Evolutionary conservation across 192 early-diverging fungal genomes (phyloP), one percentile per base, ranked within the genome.

Genomic region (Coemansia brasiliensis): DNA sequence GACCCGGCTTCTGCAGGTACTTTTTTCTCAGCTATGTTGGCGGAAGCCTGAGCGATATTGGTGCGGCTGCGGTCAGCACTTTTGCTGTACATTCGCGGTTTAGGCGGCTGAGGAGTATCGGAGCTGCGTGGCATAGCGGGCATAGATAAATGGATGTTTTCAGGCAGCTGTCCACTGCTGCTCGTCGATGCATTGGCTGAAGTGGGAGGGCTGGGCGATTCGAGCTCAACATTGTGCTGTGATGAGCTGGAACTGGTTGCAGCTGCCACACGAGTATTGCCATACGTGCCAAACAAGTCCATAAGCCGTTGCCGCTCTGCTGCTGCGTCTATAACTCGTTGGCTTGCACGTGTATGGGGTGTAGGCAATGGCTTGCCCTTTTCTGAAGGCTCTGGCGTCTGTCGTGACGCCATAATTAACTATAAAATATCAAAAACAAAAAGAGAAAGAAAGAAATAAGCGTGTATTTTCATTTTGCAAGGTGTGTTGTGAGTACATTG

Each of bases 191-290:
- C 45, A 48, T 72, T 56, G 16, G 68, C 74, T 8, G 74, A 78
- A 1, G 74, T 59, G 11, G 74, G 74, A 39, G 74, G 74, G 27
- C 67, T 78, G 49, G 74, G 74, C 48, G 74, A 72, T 8, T 60
- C 43, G 29, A 78, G 67, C 35, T 72, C 69, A 13, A 62, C 45
- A 37, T 58, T 63, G 41, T 58, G 66, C 52, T 64, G 61, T 24
- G 68, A 78, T 13, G 73, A 76, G 16, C 73, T 63, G 1, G 73
- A 70, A 46, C 73, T 76, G 42, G 59, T 65, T 13, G 37, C 52
- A 10, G 52, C 43, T n/a, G 41, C 41, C 41, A n/a, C n/a, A n/a
- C 16, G 1, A 2, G 20, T 20, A 20, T 20, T 16, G 20, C 55
- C 55, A 22, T 65, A 72, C 2, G 39, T 39, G 20, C 69, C 69